Conservation (phyloP, 192 early-diverging fungal genomes). For the Lunasporangiospora selenospora region DNA sequence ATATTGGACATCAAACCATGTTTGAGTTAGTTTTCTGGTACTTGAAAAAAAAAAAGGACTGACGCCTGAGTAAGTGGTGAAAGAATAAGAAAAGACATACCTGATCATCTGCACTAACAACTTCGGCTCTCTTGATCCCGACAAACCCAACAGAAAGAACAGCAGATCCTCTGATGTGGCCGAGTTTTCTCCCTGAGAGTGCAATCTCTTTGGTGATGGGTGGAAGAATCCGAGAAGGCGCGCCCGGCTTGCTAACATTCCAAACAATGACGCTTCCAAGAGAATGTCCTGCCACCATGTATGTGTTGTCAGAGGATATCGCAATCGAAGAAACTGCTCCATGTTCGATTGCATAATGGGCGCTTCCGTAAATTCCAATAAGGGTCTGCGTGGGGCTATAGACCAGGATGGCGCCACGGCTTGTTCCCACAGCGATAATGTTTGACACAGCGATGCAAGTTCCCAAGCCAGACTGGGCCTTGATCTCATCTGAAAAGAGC, state of each 20-base stretch:
- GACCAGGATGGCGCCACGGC: conserved; percentile 60
- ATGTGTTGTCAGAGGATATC: conserved; percentile 62
- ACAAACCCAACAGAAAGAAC: conserved; percentile 65
- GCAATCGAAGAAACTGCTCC: conserved; percentile 64
- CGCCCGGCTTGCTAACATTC: conserved; percentile 56
- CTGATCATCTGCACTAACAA: conserved; percentile 63
- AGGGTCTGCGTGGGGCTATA: conserved; percentile 60
- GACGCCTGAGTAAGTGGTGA: too few relatives aligned
- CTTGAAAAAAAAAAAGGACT: background rate
- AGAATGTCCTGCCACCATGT: conserved; percentile 61
- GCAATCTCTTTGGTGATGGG: conserved; percentile 55
- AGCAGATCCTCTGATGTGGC: conserved; percentile 61
- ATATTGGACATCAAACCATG: background rate
- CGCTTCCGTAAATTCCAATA: conserved; percentile 36
- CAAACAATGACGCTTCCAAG: conserved; percentile 63
- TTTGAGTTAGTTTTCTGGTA: background rate
- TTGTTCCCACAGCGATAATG: conserved; percentile 66
- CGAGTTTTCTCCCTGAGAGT: conserved; percentile 57
- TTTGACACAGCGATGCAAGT: conserved; percentile 52
- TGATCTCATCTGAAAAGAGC: conserved; percentile 55
- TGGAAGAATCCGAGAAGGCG: conserved; percentile 56
- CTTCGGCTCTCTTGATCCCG: conserved; percentile 59
- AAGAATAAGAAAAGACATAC: too few relatives aligned
- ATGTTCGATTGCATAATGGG: conserved; percentile 52
- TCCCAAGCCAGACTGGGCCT: conserved; percentile 21